These are phyloP conservation scores for Triticum dicoccoides DNA, from an alignment of 176 grass and related monocot species.

Conservation along the genomic window DNA sequence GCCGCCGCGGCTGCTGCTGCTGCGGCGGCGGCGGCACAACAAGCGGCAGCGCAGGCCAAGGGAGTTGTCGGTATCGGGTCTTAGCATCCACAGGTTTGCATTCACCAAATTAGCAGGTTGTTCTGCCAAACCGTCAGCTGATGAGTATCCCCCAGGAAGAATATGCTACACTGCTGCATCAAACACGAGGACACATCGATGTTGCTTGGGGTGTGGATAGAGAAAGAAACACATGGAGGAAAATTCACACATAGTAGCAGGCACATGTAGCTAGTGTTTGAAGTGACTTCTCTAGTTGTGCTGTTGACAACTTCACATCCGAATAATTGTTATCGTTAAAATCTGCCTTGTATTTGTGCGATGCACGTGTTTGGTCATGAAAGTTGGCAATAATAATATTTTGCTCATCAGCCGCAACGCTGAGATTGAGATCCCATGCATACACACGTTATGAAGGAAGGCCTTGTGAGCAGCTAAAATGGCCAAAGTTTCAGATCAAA, in stretches of 20 bases:
- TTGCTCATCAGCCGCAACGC: not conserved
- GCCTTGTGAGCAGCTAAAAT: not conserved
- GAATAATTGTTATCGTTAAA: slow-evolving; percentile 18
- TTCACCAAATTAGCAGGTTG: slow-evolving; percentile 30
- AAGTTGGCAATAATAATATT: not conserved
- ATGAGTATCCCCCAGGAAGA: slow-evolving; percentile 13
- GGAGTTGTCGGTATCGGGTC: slow-evolving; percentile 85
- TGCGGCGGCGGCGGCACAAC: slow-evolving; percentile 56
- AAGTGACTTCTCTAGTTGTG: slow-evolving; percentile 27
- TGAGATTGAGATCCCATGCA: not conserved
- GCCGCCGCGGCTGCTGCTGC: slow-evolving; percentile 43
- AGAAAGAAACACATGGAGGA: not conserved
- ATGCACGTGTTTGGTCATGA: slow-evolving; percentile 5
- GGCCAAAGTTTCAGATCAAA: slow-evolving; percentile 10
- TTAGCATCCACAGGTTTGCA: slow-evolving; percentile 30
- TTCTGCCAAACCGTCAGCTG: slow-evolving; percentile 20
- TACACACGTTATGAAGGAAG: not conserved
- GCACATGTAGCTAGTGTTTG: slow-evolving; percentile 37
- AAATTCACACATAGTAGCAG: slow-evolving; percentile 29
- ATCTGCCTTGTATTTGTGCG: slow-evolving; percentile 13
- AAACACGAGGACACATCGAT: slow-evolving; percentile 30
- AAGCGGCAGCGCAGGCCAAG: slow-evolving; percentile 74
- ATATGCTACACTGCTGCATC: slow-evolving; percentile 24
- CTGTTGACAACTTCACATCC: slow-evolving; percentile 31
- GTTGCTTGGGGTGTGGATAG: slow-evolving; percentile 12